Percentiles rank a stretch among this genome's conserved stretches.
Conservation (phyloP, 2,329 filamentous ascomycete species). For the Fusarium neocosmosporiellum region DNA sequence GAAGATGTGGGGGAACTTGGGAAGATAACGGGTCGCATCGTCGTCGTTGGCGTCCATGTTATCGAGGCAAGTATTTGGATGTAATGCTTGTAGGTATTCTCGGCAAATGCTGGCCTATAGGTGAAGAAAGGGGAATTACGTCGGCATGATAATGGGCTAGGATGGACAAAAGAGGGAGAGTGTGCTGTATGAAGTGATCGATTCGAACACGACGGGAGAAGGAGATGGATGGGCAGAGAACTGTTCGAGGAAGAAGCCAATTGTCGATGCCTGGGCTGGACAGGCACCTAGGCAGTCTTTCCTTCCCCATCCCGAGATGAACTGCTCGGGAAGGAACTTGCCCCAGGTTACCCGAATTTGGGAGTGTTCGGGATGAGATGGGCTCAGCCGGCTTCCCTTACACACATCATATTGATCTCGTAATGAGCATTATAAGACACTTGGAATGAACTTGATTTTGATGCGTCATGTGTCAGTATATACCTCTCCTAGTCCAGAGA, state of each 20-base stretch:
- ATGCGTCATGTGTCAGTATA: neutral
- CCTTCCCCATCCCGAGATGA: neutral
- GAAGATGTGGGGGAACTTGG: constrained; percentile 33
- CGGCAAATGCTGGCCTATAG: constrained; percentile 1
- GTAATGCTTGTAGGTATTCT: neutral
- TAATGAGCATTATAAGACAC: neutral
- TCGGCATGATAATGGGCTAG: constrained; percentile 6
- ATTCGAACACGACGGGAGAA: neutral
- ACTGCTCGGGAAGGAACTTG: neutral
- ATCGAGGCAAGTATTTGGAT: neutral
- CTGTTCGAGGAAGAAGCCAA: neutral
- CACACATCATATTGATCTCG: neutral
- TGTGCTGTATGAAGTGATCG: neutral
- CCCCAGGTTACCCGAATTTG: neutral
- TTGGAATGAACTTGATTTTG: neutral
- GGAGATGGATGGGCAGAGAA: neutral
- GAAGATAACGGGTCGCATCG: constrained; percentile 26
- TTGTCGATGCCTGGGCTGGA: neutral
- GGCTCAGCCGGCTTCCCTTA: neutral
- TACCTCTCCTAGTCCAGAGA: neutral
- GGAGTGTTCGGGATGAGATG: neutral
- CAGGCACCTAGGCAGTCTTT: neutral
- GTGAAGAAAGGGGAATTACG: constrained; percentile 1
- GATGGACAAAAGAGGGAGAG: neutral
- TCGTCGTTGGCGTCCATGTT: constrained; percentile 35